phyloP scores from a whole-genome alignment of 2,329 filamentous ascomycete genomes.

The Trichophyton benhamiae region DNA sequence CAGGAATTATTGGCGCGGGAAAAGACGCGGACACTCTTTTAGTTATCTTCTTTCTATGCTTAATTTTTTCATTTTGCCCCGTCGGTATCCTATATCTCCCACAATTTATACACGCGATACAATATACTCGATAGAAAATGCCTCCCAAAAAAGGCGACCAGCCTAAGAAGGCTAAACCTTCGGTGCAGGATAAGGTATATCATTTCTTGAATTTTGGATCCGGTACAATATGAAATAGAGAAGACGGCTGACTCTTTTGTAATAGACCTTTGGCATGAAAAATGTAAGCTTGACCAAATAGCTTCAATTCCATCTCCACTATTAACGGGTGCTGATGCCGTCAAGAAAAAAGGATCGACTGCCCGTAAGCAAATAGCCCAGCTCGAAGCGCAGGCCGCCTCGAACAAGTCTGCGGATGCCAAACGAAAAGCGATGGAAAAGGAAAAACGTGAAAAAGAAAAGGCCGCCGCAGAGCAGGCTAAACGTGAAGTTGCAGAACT shows the following conservation, averaged over 20 bases:
- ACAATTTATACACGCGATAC: neutral
- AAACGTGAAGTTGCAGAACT: conserved; percentile 68
- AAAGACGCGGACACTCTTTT: neutral
- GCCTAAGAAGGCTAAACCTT: conserved; percentile 38
- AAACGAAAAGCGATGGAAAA: conserved; percentile 64
- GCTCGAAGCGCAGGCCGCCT: conserved; percentile 59
- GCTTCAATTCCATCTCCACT: neutral
- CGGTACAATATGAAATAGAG: neutral
- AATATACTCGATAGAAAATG: conserved; percentile 24
- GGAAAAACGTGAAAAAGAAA: conserved; percentile 64
- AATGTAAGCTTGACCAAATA: conserved; percentile 45
- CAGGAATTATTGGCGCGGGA: neutral
- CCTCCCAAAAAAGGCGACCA: conserved; percentile 36
- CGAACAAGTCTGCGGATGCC: conserved; percentile 69
- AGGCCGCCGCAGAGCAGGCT: conserved; percentile 77
- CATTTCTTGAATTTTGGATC: conserved; percentile 1
- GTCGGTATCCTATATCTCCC: neutral
- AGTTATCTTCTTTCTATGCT: neutral
- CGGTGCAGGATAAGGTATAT: conserved; percentile 65
- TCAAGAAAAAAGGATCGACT: conserved; percentile 73
- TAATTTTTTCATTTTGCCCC: neutral
- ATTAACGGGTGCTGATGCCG: neutral
- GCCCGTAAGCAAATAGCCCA: conserved; percentile 86
- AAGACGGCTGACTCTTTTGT: neutral
- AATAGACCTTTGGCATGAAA: conserved; percentile 92